Conservation (phyloP, 1,284 basidiomycete genomes). For the Cutaneotrichosporon daszewskae region DNA sequence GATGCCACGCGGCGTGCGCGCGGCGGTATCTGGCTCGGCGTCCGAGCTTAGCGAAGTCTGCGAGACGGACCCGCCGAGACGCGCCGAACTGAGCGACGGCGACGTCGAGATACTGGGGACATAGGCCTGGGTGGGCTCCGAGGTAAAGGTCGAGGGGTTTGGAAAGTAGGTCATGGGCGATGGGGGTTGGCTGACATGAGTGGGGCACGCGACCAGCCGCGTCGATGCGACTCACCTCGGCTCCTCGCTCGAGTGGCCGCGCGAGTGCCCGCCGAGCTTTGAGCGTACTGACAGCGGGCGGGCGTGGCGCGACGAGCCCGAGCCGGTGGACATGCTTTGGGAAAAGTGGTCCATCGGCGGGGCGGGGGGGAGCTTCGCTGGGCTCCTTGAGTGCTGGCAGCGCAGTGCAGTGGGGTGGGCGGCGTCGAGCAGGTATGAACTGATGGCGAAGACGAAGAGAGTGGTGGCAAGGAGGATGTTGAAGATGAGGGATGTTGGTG, state of each 20-base stretch:
- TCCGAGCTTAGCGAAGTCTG: constrained; percentile 12
- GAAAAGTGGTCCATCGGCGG: no score
- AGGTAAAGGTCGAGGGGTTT: constrained; percentile 34
- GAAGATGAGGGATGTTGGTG: no score
- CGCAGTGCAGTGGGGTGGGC: not conserved
- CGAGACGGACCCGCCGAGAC: constrained; percentile 8
- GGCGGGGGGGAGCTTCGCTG: no score
- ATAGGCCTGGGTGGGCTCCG: constrained; percentile 10
- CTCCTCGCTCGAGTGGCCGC: constrained; percentile 12
- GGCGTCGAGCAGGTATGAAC: no score
- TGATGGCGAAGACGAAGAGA: not conserved
- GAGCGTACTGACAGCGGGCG: constrained; percentile 10
- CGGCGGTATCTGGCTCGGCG: constrained; percentile 1
- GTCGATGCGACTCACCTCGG: constrained; percentile 4
- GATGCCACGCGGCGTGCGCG: constrained; percentile 7
- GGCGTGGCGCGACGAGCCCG: not conserved
- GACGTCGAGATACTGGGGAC: constrained; percentile 13
- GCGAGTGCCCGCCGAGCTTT: constrained; percentile 4
- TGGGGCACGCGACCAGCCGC: not conserved
- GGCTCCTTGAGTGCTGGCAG: no score
- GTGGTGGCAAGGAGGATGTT: not conserved
- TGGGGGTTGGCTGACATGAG: constrained; percentile 20
- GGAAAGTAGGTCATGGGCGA: constrained; percentile 44
- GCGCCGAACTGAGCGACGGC: constrained; percentile 9
- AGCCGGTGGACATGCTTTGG: no score